Conservation (phyloP, 2,329 filamentous ascomycete genomes). For the Pezicula radicicola region DNA sequence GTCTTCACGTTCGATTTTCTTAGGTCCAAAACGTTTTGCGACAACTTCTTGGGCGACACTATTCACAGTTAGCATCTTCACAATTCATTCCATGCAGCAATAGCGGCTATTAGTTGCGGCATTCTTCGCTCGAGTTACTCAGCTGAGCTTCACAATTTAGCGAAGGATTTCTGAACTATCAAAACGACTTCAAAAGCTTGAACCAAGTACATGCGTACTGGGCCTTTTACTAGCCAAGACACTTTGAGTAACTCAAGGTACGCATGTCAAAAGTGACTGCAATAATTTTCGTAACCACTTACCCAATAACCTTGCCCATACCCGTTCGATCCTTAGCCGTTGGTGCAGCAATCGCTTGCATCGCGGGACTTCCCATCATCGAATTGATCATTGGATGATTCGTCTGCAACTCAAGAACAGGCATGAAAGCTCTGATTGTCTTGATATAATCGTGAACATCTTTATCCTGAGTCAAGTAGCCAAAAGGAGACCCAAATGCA, state of each 20-base stretch:
- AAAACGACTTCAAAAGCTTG: too few species aligned
- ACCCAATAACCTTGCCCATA: conserved; percentile 40
- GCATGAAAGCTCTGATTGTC: conserved; percentile 37
- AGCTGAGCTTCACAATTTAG: too few species aligned
- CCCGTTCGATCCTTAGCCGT: conserved; percentile 34
- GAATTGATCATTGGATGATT: conserved; percentile 39
- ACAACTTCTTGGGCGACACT: conserved; percentile 42
- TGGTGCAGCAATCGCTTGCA: conserved; percentile 31
- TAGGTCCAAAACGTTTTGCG: conserved; percentile 38
- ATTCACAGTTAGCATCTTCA: neutral
- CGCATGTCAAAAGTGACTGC: too few species aligned
- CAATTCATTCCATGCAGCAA: too few species aligned
- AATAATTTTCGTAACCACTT: conserved; percentile 26
- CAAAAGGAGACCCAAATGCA: conserved; percentile 46
- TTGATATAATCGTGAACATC: conserved; percentile 46
- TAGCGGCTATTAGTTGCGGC: too few species aligned
- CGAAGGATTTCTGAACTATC: too few species aligned
- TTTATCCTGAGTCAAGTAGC: conserved; percentile 42
- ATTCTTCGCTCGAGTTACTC: too few species aligned
- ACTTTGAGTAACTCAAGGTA: too few species aligned
- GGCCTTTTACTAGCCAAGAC: too few species aligned
- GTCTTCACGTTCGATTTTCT: conserved; percentile 40
- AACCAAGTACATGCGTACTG: too few species aligned
- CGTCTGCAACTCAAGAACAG: conserved; percentile 41
- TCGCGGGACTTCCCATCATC: conserved; percentile 38